Base-by-base conservation (phyloP, 2,329 filamentous ascomycete genomes). In the Sporothrix globosa region DNA sequence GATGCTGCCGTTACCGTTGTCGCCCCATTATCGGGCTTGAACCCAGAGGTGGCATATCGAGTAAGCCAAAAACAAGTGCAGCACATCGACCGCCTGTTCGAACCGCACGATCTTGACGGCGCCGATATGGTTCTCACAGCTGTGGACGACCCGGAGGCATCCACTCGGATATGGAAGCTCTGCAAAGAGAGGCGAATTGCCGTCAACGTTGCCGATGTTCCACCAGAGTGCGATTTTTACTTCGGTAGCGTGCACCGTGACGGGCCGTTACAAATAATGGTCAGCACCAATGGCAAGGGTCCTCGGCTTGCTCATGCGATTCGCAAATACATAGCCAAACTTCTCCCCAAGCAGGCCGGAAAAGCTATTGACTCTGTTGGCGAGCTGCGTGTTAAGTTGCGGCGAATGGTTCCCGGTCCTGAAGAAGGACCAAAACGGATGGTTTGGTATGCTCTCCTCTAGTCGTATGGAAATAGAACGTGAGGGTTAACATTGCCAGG, bases 211-310 rank as follows among this genome's bases (percentile, higher is more conserved):
- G 96, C 96, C 75, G 96, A 99, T 78, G 96, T 99, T 3, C 96
- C 96, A 0, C 87, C 93, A 0, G 96, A 99, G 80, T 99, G 96
- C 81, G 96, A 99, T 78, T 99, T 99, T 79, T 99, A 97, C 84
- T 99, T 99, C 82, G 96, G 96, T 73, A 96, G 92, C 78, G 90
- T 97, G 52, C 92, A 99, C 81, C 90, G 96, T 67, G 96, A 99
- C 79, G 96, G 96, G 0, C 96, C 96, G 6, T 81, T 99, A 72
- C 96, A 99, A 83, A 91, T 99, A 77, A 99, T 99, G 96, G 95
- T 99, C 75, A 96, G 92, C 82, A 99, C 96, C 48, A 99, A 98
- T 79, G 96, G 96, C 68, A 97, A 97, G 78, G 96, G 96, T 0
- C 96, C 96, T 0, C 90, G 95, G 78, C 82, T 99, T 73, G 96